phyloP scores from a whole-genome alignment of 768 basidiomycete genomes.

The Brasilioporus rufonigricans region DNA sequence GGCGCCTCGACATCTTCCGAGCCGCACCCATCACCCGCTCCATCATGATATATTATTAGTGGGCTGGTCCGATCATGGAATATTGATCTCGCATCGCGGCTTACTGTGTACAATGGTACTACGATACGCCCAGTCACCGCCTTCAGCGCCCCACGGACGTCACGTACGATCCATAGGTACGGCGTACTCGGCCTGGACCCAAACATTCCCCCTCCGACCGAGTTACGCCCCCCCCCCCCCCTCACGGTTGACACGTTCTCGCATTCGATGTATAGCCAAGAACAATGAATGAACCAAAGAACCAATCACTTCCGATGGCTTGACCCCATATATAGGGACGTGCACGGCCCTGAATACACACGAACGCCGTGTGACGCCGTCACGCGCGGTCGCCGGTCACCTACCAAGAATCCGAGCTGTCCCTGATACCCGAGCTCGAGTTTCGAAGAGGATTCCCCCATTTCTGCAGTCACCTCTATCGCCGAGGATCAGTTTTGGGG shows the following conservation, averaged over 20 bases:
- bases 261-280: no score
- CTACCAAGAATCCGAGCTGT: background rate
- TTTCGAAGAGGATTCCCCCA: background rate
- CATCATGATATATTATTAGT: background rate
- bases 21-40: no score
- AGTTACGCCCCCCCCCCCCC: no score
- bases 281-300: no score
- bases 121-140: background rate
- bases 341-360: background rate
- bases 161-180: no score
- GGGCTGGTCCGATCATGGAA: background rate
- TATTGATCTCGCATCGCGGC: background rate
- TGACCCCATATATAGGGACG: background rate
- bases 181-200: no score
- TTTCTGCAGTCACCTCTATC: background rate
- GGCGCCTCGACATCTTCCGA: background rate
- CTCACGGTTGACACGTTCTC: no score
- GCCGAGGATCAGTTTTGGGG: background rate
- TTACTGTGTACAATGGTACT: background rate
- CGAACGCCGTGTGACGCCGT: background rate
- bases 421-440: background rate
- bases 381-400: background rate
- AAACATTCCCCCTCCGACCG: no score
- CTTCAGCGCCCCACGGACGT: background rate
- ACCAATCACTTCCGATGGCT: no score